Evolutionary conservation across 164 flowering plant species (phyloP).

Genomic region (Piper longum): DNA sequence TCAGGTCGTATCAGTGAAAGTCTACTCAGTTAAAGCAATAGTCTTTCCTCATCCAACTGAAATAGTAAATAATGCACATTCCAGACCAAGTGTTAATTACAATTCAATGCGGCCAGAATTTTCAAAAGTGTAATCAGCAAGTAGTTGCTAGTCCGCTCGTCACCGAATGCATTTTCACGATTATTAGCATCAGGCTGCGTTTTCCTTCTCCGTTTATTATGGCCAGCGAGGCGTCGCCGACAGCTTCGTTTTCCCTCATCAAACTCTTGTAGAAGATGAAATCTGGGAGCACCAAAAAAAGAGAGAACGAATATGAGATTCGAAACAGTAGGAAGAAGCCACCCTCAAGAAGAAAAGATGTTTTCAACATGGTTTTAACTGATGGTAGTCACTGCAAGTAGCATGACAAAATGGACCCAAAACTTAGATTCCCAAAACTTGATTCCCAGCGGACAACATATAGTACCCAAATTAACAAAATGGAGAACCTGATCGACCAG

Average conservation of each 20-base stretch:
- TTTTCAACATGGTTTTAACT: too few species aligned
- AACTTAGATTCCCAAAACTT: too few species aligned
- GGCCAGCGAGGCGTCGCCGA: conserved; percentile 90
- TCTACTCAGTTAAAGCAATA: neutral
- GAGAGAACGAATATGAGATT: neutral
- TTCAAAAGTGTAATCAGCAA: conserved; percentile 50
- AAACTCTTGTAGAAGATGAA: conserved; percentile 92
- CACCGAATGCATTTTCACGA: conserved; percentile 30
- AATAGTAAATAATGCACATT: too few species aligned
- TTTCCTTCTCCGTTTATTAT: conserved; percentile 86
- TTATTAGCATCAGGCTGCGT: conserved; percentile 53
- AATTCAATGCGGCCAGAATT: conserved; percentile 63
- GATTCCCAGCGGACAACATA: too few species aligned
- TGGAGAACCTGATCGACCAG: too few species aligned
- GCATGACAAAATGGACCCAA: too few species aligned
- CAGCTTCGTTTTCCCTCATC: conserved; percentile 97
- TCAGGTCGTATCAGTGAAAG: neutral
- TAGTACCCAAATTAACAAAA: too few species aligned
- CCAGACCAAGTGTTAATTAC: conserved; percentile 30
- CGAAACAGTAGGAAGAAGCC: too few species aligned
- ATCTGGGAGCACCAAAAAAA: conserved; percentile 30
- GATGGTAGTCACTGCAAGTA: too few species aligned
- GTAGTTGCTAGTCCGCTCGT: conserved; percentile 50
- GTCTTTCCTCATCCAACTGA: neutral
- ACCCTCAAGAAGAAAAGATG: too few species aligned